Base-by-base conservation (phyloP, 306 rosid genomes). In the Acacia melanoxylon region DNA sequence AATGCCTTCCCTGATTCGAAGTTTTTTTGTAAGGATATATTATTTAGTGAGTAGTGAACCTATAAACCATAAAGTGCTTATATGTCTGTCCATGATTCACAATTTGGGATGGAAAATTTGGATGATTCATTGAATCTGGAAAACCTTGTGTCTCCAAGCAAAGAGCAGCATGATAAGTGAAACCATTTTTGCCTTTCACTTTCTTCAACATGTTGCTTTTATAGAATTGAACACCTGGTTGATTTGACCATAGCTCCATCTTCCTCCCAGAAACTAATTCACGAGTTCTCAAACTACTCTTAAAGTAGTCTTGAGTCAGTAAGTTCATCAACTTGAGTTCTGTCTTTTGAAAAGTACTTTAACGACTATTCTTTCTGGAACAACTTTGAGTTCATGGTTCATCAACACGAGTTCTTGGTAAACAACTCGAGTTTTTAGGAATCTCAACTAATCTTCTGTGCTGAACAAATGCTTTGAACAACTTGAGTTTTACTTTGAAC, bases 111-210 rank as follows among this genome's bases (percentile, higher is more conserved):
- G 97, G 97, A 61, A 91, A 92, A 58, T 81, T 79, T 0, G 85
- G 90, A 17, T 74, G 42, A 63, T 92, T 91, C 13, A 91, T 87
- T 33, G 37, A 33, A 33, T 33, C 3, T 3, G 37, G 37, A 33
- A 88, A 92, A 8, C 92, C 94, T 24, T 91, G 92, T 33, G 94
- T 88, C 78, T 89, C 93, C 89, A 91, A 78, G 77, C 88, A 86
- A 44, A 89, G 62, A 8, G 72, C 94, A 17, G 80, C 90, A 77
- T 33, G 11, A 49, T 89, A 91, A 7, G 40, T 58, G 14, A 74
- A 86, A 3, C 94, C 91, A 19, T 46, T 82, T 63, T 89, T 91
- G 16, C 97, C 94, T 20, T 76, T 76, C 56, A 82, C 85, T 22
- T 83, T 66, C 1, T 67, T 14, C 80, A 93, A 63, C 88, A 76